phyloP scores from a whole-genome alignment of 2,329 filamentous ascomycete species.

The Trichothecium sympodiale region DNA sequence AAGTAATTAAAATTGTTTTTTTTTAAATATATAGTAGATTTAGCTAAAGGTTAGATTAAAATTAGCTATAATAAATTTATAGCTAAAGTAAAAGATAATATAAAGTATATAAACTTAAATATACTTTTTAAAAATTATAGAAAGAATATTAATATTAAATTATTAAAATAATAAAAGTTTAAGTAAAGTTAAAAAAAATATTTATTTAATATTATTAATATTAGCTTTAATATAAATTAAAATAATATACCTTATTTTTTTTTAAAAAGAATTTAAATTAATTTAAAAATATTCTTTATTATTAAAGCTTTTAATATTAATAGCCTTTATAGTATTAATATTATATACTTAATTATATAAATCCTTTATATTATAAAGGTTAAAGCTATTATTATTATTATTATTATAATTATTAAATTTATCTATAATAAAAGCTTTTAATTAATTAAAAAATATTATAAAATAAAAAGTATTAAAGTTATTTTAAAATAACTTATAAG shows the following conservation, averaged over 20 bases:
- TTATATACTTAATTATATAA: too few relatives aligned
- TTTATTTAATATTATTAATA: constrained; percentile 1
- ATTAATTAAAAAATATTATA: too few relatives aligned
- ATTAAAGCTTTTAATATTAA: too few relatives aligned
- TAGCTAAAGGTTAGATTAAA: background rate
- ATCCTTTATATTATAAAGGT: too few relatives aligned
- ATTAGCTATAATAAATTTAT: background rate
- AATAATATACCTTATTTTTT: background rate
- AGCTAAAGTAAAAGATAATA: background rate
- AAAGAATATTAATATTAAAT: background rate
- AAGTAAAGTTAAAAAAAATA: background rate
- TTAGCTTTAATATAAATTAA: background rate
- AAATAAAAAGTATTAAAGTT: too few relatives aligned
- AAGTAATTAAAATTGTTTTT: background rate
- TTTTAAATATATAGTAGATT: too few relatives aligned
- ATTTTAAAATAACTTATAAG: too few relatives aligned
- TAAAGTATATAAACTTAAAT: background rate
- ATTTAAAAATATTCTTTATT: background rate
- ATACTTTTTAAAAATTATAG: constrained; percentile 1
- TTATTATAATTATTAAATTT: too few relatives aligned
- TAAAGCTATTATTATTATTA: too few relatives aligned
- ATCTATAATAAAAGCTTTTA: too few relatives aligned
- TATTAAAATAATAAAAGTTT: background rate
- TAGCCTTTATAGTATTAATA: too few relatives aligned
- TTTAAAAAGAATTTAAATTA: background rate